Base-by-base conservation (phyloP, 371 early-diverging fungal species). In the Sporodiniella umbellata region DNA sequence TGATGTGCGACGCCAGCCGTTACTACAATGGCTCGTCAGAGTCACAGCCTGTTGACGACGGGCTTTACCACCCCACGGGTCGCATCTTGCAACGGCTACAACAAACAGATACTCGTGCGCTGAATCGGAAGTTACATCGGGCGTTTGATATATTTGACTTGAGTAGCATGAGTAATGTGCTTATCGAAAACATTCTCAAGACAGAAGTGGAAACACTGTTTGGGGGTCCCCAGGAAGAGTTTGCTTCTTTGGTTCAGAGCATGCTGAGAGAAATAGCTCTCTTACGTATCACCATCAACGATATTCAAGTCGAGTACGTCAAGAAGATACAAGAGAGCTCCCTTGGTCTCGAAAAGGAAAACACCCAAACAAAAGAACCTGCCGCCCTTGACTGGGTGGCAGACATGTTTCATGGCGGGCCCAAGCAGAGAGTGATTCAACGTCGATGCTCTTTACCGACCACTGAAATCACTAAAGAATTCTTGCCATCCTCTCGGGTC, bases 111-210 rank as follows among this genome's bases (percentile, higher is more conserved):
- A 78, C 81, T 4, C 63, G 83, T 33, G 80, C 83, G 18, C 42
- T 84, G 28, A 86, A 83, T 38, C 66, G 87, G 19, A 69, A 81
- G n/a, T 58, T 85, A 11, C 56, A 66, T 33, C 67, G 84, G 18
- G 72, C 79, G 3, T 89, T 89, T 70, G 87, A 89, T 60, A 77
- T 89, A 19, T 63, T 81, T 7, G 87, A 86, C 28, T 69, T 89
- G 19, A 80, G 82, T n/a, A 76, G 75, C 23, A 78, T 89, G 74
- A 84, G 84, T 48, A 85, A 89, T 49, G 83, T 81, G 18, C 83
- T 89, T 14, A 84, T 89, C 25, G 85, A 86, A 30, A 87, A 82
- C 40, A 77, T 87, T 23, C 15, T 40, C 21, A 43, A 75, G 14
- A 62, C 75, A 0, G 90, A 87, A 42, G 71, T 87, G 12, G 70